Evolutionary conservation across 371 early-diverging fungal species (phyloP).

Genomic region (Mycotypha africana): DNA sequence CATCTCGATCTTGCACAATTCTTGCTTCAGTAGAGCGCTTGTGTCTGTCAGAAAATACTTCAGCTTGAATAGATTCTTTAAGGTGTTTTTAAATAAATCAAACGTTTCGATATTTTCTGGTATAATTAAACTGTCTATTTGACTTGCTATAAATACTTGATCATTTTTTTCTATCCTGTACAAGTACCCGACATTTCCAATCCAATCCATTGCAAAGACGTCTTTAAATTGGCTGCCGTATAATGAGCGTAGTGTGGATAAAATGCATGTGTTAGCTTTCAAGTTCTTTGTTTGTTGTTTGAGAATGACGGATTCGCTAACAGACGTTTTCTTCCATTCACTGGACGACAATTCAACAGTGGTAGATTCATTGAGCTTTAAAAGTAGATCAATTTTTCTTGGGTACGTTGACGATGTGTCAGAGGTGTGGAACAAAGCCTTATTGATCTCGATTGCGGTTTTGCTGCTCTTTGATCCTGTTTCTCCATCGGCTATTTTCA

Average conservation of each 20-base stretch:
- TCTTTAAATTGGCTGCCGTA: constrained; percentile 8
- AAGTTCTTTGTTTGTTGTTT: constrained; percentile 14
- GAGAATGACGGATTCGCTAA: constrained; percentile 11
- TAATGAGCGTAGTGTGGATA: constrained; percentile 10
- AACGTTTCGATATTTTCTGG: constrained; percentile 14
- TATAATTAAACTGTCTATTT: constrained; percentile 14
- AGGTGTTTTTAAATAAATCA: constrained; percentile 12
- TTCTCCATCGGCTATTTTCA: constrained; percentile 5
- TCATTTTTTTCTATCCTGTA: constrained; percentile 11
- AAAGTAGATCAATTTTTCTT: constrained; percentile 11
- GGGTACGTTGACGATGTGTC: constrained; percentile 10
- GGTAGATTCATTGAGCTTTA: constrained; percentile 14
- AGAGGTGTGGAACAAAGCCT: constrained; percentile 14
- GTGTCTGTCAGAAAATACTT: constrained; percentile 10
- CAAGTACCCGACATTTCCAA: constrained; percentile 11
- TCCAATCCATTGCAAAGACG: constrained; percentile 9
- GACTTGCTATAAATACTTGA: constrained; percentile 12
- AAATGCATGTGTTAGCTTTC: constrained; percentile 11
- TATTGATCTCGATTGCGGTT: constrained; percentile 9
- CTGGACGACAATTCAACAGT: constrained; percentile 13
- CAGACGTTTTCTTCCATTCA: constrained; percentile 11
- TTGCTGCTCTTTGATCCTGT: constrained; percentile 11
- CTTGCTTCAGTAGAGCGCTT: constrained; percentile 12
- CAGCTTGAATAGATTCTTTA: constrained; percentile 11
- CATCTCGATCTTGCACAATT: constrained; percentile 11